A percentile compares a stretch with the other conserved stretches of the same genome.
Evolutionary conservation across 2,329 filamentous ascomycete genomes (phyloP).

Genomic region (Emergomyces pasteurianus): DNA sequence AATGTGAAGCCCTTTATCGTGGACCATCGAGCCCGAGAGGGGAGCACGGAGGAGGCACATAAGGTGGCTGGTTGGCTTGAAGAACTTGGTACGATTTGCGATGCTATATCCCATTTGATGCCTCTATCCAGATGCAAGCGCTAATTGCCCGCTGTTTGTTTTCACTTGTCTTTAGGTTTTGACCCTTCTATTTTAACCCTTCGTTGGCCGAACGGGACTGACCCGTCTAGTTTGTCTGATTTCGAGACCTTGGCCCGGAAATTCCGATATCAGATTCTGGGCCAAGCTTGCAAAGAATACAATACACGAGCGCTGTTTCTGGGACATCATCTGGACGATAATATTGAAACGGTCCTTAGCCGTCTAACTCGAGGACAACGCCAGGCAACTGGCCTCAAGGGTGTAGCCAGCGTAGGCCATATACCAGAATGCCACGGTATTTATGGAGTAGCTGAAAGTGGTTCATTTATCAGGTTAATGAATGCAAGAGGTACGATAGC

Average conservation of each 20-base stretch:
- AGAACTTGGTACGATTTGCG: conserved; percentile 28
- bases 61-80: conserved; percentile 37
- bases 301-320: conserved; percentile 54
- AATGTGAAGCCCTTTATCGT: conserved; percentile 46
- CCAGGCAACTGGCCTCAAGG: conserved; percentile 53
- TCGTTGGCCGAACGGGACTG: conserved; percentile 37
- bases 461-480: conserved; percentile 17
- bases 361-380: conserved; percentile 57
- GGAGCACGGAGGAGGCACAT: conserved; percentile 44
- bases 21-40: conserved; percentile 46
- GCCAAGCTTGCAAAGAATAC: conserved; percentile 42
- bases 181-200: conserved; percentile 30
- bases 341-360: conserved; percentile 80
- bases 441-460: conserved; percentile 58
- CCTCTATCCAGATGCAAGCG: background rate
- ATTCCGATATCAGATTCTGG: conserved; percentile 61
- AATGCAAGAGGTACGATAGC: background rate
- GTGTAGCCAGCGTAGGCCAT: conserved; percentile 51
- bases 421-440: conserved; percentile 80
- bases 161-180: conserved; percentile 17
- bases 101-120: background rate
- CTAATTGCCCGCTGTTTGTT: background rate
- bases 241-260: conserved; percentile 67
- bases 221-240: conserved; percentile 42
- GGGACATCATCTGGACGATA: conserved; percentile 82